Evolutionary conservation across 108 stramenopile species (phyloP), one percentile per base, ranked within the genome.

Genomic region (Nitzschia sp.): DNA sequence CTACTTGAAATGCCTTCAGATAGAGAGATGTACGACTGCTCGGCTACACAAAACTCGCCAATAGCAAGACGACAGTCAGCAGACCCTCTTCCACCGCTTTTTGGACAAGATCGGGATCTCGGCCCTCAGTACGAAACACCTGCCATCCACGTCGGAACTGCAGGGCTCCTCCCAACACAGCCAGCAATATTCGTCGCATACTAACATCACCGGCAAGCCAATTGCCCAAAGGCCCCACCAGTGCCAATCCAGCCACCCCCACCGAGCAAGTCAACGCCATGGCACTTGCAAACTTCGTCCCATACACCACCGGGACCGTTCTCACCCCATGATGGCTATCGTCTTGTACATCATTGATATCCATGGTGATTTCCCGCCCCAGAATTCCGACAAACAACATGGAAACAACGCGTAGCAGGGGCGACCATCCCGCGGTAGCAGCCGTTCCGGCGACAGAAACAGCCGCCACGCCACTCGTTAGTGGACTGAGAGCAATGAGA

Each of bases 281-380:
- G 11, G 42, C 23, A 46, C 42, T 63, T 1, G 91, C 86, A 36
- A 75, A 72, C 21, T 70, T 62, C 32, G 30, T 60, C 17, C 92
- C 89, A 55, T 87, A 82, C 25, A 55, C 73, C 1, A 88, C 89
- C n/a, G 92, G 87, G 26, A 90, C 54, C 9, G 92, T 93, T 33
- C 45, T 29, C 4, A 93, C 78, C 2, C 78, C 73, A 13, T 82
- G 77, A 35, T 15, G 13, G 2, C 31, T 61, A 72, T 93, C 92
- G 1, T 74, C 76, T 45, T 77, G 72, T 25, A 42, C 66, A 75
- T 93, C 92, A 4, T 71, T 74, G 45, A 86, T 77, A 64, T 93
- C 92, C 92, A 93, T 93, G 23, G 80, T 49, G 19, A 93, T 85
- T 70, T 93, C 92, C 2, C 92, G 73, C 46, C 77, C 53, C 6